Evolutionary conservation across 441 rosid species (phyloP).

Genomic region (Melastoma candidum): DNA sequence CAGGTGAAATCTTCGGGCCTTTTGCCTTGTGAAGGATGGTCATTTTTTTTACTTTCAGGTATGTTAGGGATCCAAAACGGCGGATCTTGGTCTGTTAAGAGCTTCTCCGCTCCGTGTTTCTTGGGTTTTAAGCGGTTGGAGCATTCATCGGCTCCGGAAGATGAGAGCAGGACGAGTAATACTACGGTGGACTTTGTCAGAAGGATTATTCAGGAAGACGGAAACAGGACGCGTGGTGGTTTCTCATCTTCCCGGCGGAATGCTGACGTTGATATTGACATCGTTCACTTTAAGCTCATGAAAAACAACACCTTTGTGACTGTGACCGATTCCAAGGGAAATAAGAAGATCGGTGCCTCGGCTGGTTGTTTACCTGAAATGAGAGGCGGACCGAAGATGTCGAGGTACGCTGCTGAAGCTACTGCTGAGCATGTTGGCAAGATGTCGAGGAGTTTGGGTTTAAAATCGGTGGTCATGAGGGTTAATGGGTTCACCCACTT

Average conservation of each 20-base stretch:
- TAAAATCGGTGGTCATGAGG: conserved; percentile 68
- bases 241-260: conserved; percentile 17
- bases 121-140: conserved; percentile 24
- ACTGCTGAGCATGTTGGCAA: conserved; percentile 76
- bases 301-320: conserved; percentile 69
- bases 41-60: too few species aligned
- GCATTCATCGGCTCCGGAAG: conserved; percentile 22
- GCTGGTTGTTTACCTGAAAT: conserved; percentile 44
- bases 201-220: conserved; percentile 34
- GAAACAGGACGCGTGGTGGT: conserved; percentile 8
- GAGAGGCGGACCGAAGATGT: conserved; percentile 47
- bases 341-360: conserved; percentile 44
- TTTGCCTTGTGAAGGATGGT: too few species aligned
- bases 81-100: too few species aligned
- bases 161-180: conserved; percentile 14
- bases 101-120: conserved; percentile 11
- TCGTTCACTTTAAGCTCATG: conserved; percentile 55
- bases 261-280: conserved; percentile 43
- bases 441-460: conserved; percentile 44
- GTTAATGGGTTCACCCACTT: conserved; percentile 72
- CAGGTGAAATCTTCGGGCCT: too few species aligned
- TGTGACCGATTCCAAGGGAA: conserved; percentile 66
- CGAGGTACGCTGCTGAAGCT: conserved; percentile 72
- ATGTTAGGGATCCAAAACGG: too few species aligned
- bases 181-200: conserved; percentile 38